phyloP scores from a whole-genome alignment of 495 filamentous ascomycete species.

The Penicillium coprophilum region DNA sequence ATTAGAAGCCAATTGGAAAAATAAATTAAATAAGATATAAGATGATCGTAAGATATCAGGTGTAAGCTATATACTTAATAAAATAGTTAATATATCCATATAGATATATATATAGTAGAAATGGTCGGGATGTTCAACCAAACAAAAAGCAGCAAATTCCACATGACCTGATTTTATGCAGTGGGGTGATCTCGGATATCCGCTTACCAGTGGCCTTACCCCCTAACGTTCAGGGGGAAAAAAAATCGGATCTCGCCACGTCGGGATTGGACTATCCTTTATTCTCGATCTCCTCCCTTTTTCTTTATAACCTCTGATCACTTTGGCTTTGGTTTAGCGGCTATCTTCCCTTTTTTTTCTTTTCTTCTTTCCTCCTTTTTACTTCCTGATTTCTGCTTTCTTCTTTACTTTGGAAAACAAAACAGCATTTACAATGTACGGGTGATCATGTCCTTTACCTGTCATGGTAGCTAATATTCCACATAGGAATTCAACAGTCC shows the following conservation, averaged over 20 bases:
- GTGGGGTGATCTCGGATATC: constrained; percentile 33
- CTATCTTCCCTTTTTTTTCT: background rate
- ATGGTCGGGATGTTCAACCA: constrained; percentile 11
- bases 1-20: background rate
- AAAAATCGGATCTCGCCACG: constrained; percentile 42
- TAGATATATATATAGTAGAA: no score
- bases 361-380: background rate
- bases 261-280: constrained; percentile 30
- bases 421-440: constrained; percentile 12
- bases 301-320: background rate
- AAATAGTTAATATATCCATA: no score
- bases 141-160: constrained; percentile 18
- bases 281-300: constrained; percentile 1
- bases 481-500: constrained; percentile 56
- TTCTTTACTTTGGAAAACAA: background rate
- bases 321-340: background rate
- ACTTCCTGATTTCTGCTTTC: background rate
- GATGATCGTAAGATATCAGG: background rate
- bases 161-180: constrained; percentile 18
- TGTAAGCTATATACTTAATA: no score
- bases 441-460: background rate
- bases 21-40: no score
- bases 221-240: constrained; percentile 26
- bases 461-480: background rate
- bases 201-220: constrained; percentile 43